These are phyloP conservation scores for Sanghuangporus weigelae DNA, from an alignment of 1,284 basidiomycete species.

Conservation along the genomic window DNA sequence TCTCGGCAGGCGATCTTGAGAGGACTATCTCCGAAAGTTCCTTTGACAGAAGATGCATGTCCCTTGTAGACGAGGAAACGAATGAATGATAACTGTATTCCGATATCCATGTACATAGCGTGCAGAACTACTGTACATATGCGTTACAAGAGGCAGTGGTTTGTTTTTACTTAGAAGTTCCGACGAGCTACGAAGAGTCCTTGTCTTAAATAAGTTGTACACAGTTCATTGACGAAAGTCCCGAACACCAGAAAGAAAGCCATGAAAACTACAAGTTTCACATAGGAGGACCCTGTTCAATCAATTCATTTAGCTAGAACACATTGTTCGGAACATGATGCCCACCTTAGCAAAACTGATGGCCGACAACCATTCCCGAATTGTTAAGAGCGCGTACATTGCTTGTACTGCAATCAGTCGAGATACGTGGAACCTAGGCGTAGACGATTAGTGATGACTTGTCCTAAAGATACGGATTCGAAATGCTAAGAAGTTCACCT, in stretches of 20 bases:
- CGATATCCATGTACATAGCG: not conserved
- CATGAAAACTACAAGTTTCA: not conserved
- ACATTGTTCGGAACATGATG: not conserved
- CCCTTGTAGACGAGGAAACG: too few relatives aligned
- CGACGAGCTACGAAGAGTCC: too few relatives aligned
- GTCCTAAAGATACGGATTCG: not conserved
- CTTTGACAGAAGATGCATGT: too few relatives aligned
- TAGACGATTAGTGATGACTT: not conserved
- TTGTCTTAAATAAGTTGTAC: too few relatives aligned
- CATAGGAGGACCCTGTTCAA: not conserved
- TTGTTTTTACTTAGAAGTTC: too few relatives aligned
- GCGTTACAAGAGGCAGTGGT: not conserved
- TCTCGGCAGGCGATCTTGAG: too few relatives aligned
- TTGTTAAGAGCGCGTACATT: slow-evolving; percentile 9
- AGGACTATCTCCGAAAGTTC: too few relatives aligned
- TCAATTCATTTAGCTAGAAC: not conserved
- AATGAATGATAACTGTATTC: too few relatives aligned
- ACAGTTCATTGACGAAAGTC: too few relatives aligned
- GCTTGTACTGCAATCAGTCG: slow-evolving; percentile 12
- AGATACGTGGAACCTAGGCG: slow-evolving; percentile 4
- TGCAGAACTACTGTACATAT: too few relatives aligned
- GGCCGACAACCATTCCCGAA: slow-evolving; percentile 15
- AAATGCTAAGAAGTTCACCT: not conserved
- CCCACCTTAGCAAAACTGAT: slow-evolving; percentile 6
- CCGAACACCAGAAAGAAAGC: not conserved